Evolutionary conservation across 768 basidiomycete species (phyloP).

Genomic region (Psilocybe cyanescens): DNA sequence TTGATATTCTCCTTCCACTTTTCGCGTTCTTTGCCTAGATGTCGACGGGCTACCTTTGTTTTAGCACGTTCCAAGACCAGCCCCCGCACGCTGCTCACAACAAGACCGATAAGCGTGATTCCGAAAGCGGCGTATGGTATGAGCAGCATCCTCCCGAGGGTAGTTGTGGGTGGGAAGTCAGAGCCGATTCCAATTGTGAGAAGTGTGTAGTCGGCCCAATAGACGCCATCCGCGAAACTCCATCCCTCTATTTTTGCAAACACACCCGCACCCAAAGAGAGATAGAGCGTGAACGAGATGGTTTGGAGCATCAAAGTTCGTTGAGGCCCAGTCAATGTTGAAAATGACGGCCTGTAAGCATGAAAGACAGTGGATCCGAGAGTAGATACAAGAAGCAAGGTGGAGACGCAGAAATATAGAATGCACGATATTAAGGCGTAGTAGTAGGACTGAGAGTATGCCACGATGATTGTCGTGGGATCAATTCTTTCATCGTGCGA

Average conservation of each 20-base stretch:
- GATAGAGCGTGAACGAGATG: slow-evolving; percentile 40
- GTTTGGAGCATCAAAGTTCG: slow-evolving; percentile 48
- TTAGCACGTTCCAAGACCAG: slow-evolving; percentile 42
- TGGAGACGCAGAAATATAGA: slow-evolving; percentile 32
- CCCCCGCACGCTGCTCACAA: slow-evolving; percentile 40
- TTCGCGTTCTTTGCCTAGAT: slow-evolving; percentile 35
- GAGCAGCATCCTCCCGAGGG: slow-evolving; percentile 31
- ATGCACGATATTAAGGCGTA: slow-evolving; percentile 38
- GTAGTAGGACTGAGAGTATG: slow-evolving; percentile 40
- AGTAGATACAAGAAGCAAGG: slow-evolving; percentile 33
- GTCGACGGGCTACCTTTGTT: slow-evolving; percentile 34
- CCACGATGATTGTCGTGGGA: slow-evolving; percentile 11
- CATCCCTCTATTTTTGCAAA: slow-evolving; percentile 39
- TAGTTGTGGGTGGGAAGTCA: slow-evolving; percentile 37
- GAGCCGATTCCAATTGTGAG: slow-evolving; percentile 44
- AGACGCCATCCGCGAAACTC: slow-evolving; percentile 41
- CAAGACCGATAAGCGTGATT: slow-evolving; percentile 39
- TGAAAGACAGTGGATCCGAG: slow-evolving; percentile 32
- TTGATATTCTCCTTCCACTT: slow-evolving; percentile 23
- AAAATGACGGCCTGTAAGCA: slow-evolving; percentile 40
- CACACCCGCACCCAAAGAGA: slow-evolving; percentile 41
- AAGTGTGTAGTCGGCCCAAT: slow-evolving; percentile 48
- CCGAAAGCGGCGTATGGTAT: slow-evolving; percentile 44
- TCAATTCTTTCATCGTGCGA: slow-evolving; percentile 19
- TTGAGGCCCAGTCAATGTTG: slow-evolving; percentile 40